A percentile compares a stretch with the other conserved stretches of the same genome.
phyloP scores from a whole-genome alignment of 202 grass and related monocot genomes.

The Elaeis oleifera region DNA sequence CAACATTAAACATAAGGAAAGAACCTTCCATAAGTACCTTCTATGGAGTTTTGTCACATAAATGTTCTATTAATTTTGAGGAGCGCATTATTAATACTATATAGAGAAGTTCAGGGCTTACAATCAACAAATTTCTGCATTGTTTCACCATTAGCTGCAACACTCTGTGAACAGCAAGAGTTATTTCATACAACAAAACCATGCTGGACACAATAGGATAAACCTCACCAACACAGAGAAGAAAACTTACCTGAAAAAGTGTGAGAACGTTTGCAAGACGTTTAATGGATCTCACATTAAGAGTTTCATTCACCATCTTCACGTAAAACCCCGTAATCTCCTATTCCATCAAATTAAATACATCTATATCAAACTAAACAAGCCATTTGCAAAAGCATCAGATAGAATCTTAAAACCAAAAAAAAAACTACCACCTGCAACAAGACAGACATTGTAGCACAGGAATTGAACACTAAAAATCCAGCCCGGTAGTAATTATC shows the following conservation, averaged over 20 bases:
- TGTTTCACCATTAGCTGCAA: constrained; percentile 17
- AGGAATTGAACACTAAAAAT: constrained; percentile 19
- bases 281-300: constrained; percentile 9
- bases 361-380: not conserved
- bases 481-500: constrained; percentile 17
- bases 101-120: not conserved
- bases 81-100: too few relatives aligned
- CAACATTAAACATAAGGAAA: too few relatives aligned
- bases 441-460: constrained; percentile 11
- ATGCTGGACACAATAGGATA: not conserved
- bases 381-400: constrained; percentile 1
- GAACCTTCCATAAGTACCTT: too few relatives aligned
- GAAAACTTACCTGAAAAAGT: constrained; percentile 12
- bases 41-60: too few relatives aligned
- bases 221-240: not conserved
- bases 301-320: constrained; percentile 8
- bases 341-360: not conserved
- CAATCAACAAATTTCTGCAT: constrained; percentile 15
- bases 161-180: constrained; percentile 1
- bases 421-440: constrained; percentile 10
- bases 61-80: too few relatives aligned
- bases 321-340: constrained; percentile 13
- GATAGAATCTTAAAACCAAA: constrained; percentile 7
- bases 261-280: constrained; percentile 18
- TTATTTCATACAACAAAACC: not conserved